A percentile compares a stretch with the other conserved stretches of the same genome.
phyloP scores from a whole-genome alignment of 2,329 filamentous ascomycete species.

The Ceratocystis variospora region DNA sequence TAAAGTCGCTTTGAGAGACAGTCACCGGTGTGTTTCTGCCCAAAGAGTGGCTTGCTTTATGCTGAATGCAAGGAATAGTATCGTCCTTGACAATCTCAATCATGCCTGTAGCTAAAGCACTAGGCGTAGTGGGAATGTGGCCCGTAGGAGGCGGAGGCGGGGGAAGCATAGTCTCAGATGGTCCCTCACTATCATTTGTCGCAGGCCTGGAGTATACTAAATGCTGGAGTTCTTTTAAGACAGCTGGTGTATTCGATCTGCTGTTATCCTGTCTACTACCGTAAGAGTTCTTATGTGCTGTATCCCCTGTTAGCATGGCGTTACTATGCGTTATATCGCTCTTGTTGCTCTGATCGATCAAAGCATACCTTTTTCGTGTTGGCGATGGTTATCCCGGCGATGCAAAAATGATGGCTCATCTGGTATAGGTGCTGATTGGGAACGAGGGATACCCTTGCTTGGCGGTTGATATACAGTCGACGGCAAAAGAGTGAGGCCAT shows the following conservation, averaged over 20 bases:
- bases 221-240: constrained; percentile 50
- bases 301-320: not conserved
- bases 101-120: constrained; percentile 38
- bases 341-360: accelerated
- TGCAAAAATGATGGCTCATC: constrained; percentile 25
- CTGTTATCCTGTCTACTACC: constrained; percentile 6
- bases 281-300: constrained; percentile 15
- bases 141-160: constrained; percentile 43
- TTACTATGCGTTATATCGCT: not conserved
- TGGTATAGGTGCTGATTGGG: constrained; percentile 46
- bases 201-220: constrained; percentile 24
- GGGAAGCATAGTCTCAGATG: constrained; percentile 34
- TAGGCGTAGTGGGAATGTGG: constrained; percentile 26
- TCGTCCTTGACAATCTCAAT: constrained; percentile 57
- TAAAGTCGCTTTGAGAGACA: constrained; percentile 31
- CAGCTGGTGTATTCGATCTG: constrained; percentile 31
- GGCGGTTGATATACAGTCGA: constrained; percentile 49
- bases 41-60: not conserved
- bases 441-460: constrained; percentile 39
- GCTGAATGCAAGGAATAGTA: constrained; percentile 25
- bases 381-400: not conserved
- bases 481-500: constrained; percentile 38
- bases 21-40: constrained; percentile 21
- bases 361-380: constrained; percentile 7
- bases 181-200: not conserved